Conservation (phyloP, 2,329 filamentous ascomycete genomes). For the Colletotrichum sp. region DNA sequence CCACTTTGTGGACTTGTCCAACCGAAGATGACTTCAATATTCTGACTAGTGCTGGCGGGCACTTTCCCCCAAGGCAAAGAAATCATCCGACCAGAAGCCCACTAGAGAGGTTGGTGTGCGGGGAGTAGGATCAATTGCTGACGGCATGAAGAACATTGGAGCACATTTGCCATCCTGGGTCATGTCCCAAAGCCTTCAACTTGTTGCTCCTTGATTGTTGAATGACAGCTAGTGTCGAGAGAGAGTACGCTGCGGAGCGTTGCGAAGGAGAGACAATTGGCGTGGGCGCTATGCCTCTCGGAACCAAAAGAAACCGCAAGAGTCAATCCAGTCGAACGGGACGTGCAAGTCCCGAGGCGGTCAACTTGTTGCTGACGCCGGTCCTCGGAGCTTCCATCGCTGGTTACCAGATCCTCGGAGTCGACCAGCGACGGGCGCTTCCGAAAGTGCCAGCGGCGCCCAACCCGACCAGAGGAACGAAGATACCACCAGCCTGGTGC, state of each 20-base stretch:
- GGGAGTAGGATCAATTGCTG: constrained; percentile 7
- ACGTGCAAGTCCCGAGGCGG: not conserved
- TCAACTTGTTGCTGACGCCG: not conserved
- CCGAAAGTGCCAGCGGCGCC: not conserved
- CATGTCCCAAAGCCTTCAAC: not conserved
- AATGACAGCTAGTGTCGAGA: not conserved
- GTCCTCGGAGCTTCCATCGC: not conserved
- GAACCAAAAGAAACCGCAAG: not conserved
- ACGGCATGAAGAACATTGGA: not conserved
- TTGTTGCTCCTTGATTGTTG: not conserved
- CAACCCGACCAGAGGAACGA: not conserved
- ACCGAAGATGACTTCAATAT: not conserved
- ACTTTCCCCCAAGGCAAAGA: not conserved
- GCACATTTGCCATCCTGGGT: not conserved
- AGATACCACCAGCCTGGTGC: not conserved
- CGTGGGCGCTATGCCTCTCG: not conserved
- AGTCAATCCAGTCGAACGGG: not conserved
- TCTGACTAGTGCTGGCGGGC: not conserved
- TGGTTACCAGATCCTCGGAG: constrained; percentile 1
- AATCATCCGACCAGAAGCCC: not conserved
- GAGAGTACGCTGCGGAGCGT: not conserved
- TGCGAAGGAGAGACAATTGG: not conserved
- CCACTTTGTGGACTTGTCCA: not conserved
- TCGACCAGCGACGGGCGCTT: not conserved
- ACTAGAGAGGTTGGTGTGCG: not conserved